Conservation (phyloP, 768 basidiomycete genomes). For the Amanita molliuscula region DNA sequence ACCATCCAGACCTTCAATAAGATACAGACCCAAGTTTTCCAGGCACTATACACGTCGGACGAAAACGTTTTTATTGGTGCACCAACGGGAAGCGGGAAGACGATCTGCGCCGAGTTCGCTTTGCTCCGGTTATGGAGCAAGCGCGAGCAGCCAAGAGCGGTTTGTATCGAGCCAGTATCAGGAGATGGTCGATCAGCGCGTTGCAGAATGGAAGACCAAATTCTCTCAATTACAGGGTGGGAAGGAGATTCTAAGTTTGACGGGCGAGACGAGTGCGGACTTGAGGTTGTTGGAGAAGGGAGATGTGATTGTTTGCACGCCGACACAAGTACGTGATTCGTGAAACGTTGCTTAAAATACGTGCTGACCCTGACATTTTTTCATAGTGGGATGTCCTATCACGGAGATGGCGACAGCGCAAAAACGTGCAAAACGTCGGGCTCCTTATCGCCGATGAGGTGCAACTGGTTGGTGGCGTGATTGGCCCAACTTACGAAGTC, state of each 20-base stretch:
- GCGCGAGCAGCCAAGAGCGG: conserved; percentile 68
- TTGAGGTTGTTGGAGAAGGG: conserved; percentile 82
- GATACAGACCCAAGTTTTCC: conserved; percentile 98
- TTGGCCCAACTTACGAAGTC: conserved; percentile 95
- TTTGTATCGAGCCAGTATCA: conserved; percentile 96
- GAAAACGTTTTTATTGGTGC: conserved; percentile 97
- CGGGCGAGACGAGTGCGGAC: conserved; percentile 91
- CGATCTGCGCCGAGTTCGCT: conserved; percentile 95
- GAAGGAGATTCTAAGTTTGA: conserved; percentile 89
- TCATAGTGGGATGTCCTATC: conserved; percentile 90
- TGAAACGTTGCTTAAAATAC: conserved; percentile 1
- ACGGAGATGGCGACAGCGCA: conserved; percentile 90
- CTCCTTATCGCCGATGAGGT: conserved; percentile 92
- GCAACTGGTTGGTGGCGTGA: conserved; percentile 89
- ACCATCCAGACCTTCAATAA: conserved; percentile 90
- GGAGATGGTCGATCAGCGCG: conserved; percentile 92
- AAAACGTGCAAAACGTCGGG: conserved; percentile 91
- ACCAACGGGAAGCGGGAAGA: conserved; percentile 95
- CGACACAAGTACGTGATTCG: conserved; percentile 54
- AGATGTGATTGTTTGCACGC: conserved; percentile 92
- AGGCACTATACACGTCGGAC: conserved; percentile 91
- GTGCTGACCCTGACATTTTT: conserved; percentile 3
- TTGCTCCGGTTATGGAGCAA: conserved; percentile 93
- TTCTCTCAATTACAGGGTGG: conserved; percentile 78
- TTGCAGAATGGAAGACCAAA: conserved; percentile 82